Evolutionary conservation across 2,329 filamentous ascomycete genomes (phyloP), one percentile per base, ranked within the genome.

Genomic region (Cladobotryum protrusum): DNA sequence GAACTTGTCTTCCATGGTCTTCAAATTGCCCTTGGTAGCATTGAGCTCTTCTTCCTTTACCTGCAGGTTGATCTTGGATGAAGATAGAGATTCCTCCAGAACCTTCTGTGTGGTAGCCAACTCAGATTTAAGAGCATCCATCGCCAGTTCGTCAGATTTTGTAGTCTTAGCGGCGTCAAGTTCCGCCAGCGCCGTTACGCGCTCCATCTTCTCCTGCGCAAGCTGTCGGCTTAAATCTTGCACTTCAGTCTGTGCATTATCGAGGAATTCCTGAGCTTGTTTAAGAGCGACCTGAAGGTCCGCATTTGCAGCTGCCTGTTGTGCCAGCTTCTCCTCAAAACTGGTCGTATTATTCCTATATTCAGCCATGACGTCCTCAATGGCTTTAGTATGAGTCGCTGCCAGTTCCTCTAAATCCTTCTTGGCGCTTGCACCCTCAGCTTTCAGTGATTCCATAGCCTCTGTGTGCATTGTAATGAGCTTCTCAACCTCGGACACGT

Each of bases 181-280:
- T 45, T 82, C 80, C 17, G 81, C 80, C 63, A 79, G 73, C 9
- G 79, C 74, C 50, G 75, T 77, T 52, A 79, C 76, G 53, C 79
- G 79, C 49, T 76, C 76, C 69, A 82, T 80, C 70, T 82, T 82
- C 56, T 78, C 77, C 44, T 76, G 70, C 2, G 77, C 79, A 39
- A 83, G 74, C 57, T 77, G 72, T 57, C 76, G 74, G 49, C 73
- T 72, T 54, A 82, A 63, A 19, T 73, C 69, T 54, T 73, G 71
- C 32, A 71, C 62, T 56, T 82, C 79, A 24, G 68, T 64, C 54
- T 77, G 67, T 2, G 70, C 62, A 59, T 75, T 73, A 46, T 62
- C 65, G 14, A 79, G 65, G 17, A 72, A 66, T 34, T 69, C 67
- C 56, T 74, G 70, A 20, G 73, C 63, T 29, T 61, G 55, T 54